Evolutionary conservation across 108 stramenopile species (phyloP), one percentile per base, ranked within the genome.

Genomic region (Schizochytrium sp.): DNA sequence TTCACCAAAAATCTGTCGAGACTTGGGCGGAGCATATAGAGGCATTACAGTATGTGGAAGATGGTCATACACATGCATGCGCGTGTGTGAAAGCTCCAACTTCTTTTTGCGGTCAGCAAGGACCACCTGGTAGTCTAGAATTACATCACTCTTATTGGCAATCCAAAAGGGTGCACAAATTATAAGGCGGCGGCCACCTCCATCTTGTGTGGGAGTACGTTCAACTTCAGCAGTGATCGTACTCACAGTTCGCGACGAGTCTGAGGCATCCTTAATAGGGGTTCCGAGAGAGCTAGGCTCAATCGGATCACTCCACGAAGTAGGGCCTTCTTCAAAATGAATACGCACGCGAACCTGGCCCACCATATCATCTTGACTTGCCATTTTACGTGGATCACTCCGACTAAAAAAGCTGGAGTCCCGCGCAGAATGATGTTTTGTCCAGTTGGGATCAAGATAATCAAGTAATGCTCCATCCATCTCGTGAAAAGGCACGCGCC

Each of bases 391-490:
- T 42, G 5, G 41, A 42, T 69, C 15, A 8, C 41, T 38, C n/a
- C n/a, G 8, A 42, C 64, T 7, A 17, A 58, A 58, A 10, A 15
- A 15, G 57, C 57, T 17, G 57, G 13, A 5, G 41, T 38, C 5
- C 5, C 64, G 12, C 5, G 64, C 64, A 1, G 41, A 42, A 42
- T 69, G 64, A 53, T 83, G 73, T 13, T 40, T 17, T 8, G 55
- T 28, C 73, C 73, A 55, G 15, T 19, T 55, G 28, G 46, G 50
- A 53, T 83, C n/a, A 28, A 83, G 53, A 40, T 53, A 83, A n/a
- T 83, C 73, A 40, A 83, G 53, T 5, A 55, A 28, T 5, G 73
- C 73, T n/a, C 73, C 73, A n/a, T 83, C 73, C 50, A 83, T 83
- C 1, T 55, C 53, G 19, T 83, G 53, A 53, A 53, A 83, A 7